phyloP scores from a whole-genome alignment of 1,139 yeast species.

The Yamadazyma sp. region DNA sequence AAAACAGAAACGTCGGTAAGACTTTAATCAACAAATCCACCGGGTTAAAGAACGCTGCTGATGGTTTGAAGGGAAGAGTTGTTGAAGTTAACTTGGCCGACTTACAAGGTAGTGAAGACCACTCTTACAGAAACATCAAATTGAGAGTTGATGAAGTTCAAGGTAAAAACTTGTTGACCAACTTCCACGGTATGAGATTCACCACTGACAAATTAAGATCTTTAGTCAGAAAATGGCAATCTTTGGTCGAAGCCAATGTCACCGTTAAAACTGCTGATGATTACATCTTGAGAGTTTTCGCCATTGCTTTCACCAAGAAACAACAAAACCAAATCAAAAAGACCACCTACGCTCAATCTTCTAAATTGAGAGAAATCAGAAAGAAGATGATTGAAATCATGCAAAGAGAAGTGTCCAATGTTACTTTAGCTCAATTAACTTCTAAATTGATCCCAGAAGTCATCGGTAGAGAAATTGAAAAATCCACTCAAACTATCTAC shows the following conservation, averaged over 20 bases:
- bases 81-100: conserved; percentile 52
- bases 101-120: conserved; percentile 54
- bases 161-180: conserved; percentile 55
- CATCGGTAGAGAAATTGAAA: conserved; percentile 54
- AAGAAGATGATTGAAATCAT: conserved; percentile 52
- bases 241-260: conserved; percentile 53
- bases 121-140: conserved; percentile 51
- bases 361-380: conserved; percentile 53
- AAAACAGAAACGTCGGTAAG: conserved; percentile 53
- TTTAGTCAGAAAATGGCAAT: conserved; percentile 55
- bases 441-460: conserved; percentile 55
- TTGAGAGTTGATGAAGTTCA: conserved; percentile 57
- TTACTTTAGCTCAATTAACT: conserved; percentile 51
- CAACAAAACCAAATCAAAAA: conserved; percentile 52
- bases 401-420: conserved; percentile 54
- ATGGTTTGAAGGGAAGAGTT: conserved; percentile 54
- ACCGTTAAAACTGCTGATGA: conserved; percentile 54
- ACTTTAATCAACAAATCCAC: conserved; percentile 53
- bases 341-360: conserved; percentile 53
- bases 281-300: conserved; percentile 50
- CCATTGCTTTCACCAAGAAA: conserved; percentile 56
- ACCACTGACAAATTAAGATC: conserved; percentile 53
- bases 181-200: conserved; percentile 54
- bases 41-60: conserved; percentile 54
- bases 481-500: conserved; percentile 51